A percentile compares a stretch with the other conserved stretches of the same genome.
These are phyloP conservation scores for Debaryomyces subglobosus DNA, from an alignment of 1,139 yeast genomes.

Conservation along the genomic window DNA sequence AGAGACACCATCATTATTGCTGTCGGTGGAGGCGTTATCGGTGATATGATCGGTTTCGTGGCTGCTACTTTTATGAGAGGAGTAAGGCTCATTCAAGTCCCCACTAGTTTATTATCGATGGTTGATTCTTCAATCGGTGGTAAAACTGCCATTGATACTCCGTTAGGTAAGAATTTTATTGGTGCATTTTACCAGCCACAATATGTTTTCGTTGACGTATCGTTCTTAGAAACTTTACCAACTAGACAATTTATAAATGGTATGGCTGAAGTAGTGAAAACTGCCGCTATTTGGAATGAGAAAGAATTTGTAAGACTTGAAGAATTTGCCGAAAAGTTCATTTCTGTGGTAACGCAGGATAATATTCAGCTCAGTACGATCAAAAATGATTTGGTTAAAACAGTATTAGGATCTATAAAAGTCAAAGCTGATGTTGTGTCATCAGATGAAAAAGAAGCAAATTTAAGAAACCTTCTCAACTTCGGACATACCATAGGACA, in stretches of 20 bases:
- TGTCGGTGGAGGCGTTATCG: conserved; percentile 98
- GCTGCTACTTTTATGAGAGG: conserved; percentile 99
- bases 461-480: conserved; percentile 86
- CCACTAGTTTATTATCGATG: conserved; percentile 93
- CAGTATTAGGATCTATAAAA: conserved; percentile 82
- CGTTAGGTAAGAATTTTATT: conserved; percentile 90
- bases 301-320: conserved; percentile 85
- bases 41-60: conserved; percentile 98
- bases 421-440: conserved; percentile 96
- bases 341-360: conserved; percentile 54
- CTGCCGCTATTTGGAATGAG: conserved; percentile 98
- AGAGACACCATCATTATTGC: conserved; percentile 95
- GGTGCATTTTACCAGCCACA: conserved; percentile 99
- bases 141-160: conserved; percentile 98
- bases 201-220: conserved; percentile 84
- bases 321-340: conserved; percentile 66
- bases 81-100: conserved; percentile 89
- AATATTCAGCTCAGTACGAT: conserved; percentile 64
- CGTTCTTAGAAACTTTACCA: conserved; percentile 86
- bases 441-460: conserved; percentile 93
- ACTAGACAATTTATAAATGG: conserved; percentile 95
- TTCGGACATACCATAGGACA: conserved; percentile 99
- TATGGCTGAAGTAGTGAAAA: conserved; percentile 97
- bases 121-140: conserved; percentile 99
- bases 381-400: conserved; percentile 70